These are phyloP conservation scores for Podaxis mareebaensis DNA, from an alignment of 768 basidiomycete species.

Conservation along the genomic window DNA sequence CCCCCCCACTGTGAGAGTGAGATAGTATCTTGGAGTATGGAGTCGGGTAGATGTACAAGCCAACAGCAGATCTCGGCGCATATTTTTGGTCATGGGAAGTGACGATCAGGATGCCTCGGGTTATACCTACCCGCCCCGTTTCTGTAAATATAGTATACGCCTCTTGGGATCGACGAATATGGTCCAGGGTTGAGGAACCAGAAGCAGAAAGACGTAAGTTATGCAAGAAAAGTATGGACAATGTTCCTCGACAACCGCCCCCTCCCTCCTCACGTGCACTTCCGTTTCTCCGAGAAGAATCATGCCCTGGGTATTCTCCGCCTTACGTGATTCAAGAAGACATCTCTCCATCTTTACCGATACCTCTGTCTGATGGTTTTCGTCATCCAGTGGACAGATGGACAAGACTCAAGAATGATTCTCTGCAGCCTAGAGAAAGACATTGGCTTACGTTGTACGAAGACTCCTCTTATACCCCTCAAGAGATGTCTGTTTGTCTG, in stretches of 20 bases:
- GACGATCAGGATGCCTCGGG: background rate
- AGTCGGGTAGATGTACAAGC: constrained; percentile 10
- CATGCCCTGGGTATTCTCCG: background rate
- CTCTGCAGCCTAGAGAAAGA: too few species aligned
- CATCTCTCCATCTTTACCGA: background rate
- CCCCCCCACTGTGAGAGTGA: background rate
- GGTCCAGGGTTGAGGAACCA: background rate
- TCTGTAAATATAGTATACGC: background rate
- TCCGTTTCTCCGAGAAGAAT: constrained; percentile 4
- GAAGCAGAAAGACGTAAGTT: background rate
- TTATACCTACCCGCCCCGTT: background rate
- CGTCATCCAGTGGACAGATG: background rate
- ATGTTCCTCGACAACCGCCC: background rate
- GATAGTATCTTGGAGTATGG: background rate
- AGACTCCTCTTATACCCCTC: too few species aligned
- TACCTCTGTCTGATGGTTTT: background rate
- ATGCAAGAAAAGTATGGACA: background rate
- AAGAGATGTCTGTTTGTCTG: too few species aligned
- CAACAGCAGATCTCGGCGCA: background rate
- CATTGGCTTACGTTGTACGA: too few species aligned
- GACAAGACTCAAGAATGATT: background rate
- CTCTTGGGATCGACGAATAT: background rate
- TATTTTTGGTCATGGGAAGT: background rate
- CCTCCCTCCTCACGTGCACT: background rate
- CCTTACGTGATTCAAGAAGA: constrained; percentile 2